A percentile compares a stretch with the other conserved stretches of the same genome.
These are phyloP conservation scores for Sugiyamaella sp. DNA, from an alignment of 1,139 yeast species.

Conservation along the genomic window DNA sequence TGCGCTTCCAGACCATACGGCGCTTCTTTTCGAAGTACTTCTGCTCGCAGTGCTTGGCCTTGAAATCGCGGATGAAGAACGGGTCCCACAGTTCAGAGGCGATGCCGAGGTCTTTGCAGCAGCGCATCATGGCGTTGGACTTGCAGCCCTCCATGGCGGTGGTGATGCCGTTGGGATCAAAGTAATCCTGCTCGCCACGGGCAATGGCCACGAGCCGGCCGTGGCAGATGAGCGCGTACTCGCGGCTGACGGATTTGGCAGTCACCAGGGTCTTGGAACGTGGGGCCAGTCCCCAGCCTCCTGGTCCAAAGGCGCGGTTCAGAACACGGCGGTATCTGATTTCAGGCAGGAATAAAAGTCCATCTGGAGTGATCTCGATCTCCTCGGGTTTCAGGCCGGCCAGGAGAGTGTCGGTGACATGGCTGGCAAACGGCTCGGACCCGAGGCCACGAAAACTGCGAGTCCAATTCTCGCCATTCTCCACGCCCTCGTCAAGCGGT, in stretches of 20 bases:
- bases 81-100: slow-evolving; percentile 99
- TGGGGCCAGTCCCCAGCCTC: slow-evolving; percentile 98
- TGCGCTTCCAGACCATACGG: slow-evolving; percentile 76
- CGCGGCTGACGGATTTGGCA: slow-evolving; percentile 69
- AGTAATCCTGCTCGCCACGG: slow-evolving; percentile 94
- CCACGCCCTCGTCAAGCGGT: slow-evolving; percentile 22
- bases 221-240: slow-evolving; percentile 82
- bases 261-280: slow-evolving; percentile 82
- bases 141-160: slow-evolving; percentile 98
- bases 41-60: slow-evolving; percentile 74
- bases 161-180: slow-evolving; percentile 82
- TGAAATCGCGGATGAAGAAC: slow-evolving; percentile 77
- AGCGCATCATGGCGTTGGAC: slow-evolving; percentile 94
- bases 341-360: slow-evolving; percentile 87
- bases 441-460: slow-evolving; percentile 64
- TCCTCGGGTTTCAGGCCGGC: slow-evolving; percentile 67
- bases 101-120: slow-evolving; percentile 95
- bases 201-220: slow-evolving; percentile 92
- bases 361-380: slow-evolving; percentile 94
- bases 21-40: slow-evolving; percentile 88
- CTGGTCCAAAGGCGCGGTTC: slow-evolving; percentile 94
- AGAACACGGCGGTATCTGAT: slow-evolving; percentile 89
- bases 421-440: slow-evolving; percentile 65
- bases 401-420: slow-evolving; percentile 60
- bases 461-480: slow-evolving; percentile 37